These are phyloP conservation scores for Globisporangium viniferum DNA, from an alignment of 352 stramenopile species.

Conservation along the genomic window DNA sequence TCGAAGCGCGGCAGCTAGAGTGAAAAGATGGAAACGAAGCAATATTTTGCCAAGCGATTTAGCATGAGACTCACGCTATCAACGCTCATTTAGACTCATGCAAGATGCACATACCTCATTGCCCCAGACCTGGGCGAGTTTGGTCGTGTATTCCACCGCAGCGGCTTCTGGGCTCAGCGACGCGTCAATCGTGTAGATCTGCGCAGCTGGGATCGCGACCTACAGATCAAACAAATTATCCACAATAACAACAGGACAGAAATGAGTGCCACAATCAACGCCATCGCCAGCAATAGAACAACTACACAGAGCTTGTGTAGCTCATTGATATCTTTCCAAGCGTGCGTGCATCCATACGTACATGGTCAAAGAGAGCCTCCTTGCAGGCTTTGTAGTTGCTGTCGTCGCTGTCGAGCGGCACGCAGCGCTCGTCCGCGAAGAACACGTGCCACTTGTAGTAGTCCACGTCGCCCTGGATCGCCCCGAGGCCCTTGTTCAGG, in stretches of 20 bases:
- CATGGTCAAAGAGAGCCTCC: slow-evolving; percentile 84
- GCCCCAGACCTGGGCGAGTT: slow-evolving; percentile 65
- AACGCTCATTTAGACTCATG: neutral
- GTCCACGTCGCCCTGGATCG: slow-evolving; percentile 81
- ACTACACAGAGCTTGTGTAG: neutral
- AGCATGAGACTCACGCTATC: neutral
- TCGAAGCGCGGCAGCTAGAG: slow-evolving; percentile 89
- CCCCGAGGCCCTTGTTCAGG: slow-evolving; percentile 73
- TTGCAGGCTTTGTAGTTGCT: slow-evolving; percentile 95
- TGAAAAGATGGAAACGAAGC: neutral
- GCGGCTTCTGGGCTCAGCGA: slow-evolving; percentile 54
- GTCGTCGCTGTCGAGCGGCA: slow-evolving; percentile 89
- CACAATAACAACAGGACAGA: neutral
- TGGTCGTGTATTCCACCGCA: slow-evolving; percentile 69
- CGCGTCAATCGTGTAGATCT: slow-evolving; percentile 94
- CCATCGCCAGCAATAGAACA: neutral
- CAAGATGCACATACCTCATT: slow-evolving; percentile 29
- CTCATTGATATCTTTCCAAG: neutral
- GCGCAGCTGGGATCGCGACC: slow-evolving; percentile 63
- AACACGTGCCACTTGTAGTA: slow-evolving; percentile 97
- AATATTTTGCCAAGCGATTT: neutral
- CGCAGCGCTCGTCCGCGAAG: slow-evolving; percentile 97
- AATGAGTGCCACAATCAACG: neutral
- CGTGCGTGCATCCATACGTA: slow-evolving; percentile 20
- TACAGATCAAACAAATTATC: slow-evolving; percentile 6